These are phyloP conservation scores for Globisporangium nagaii DNA, from an alignment of 352 stramenopile genomes.

Conservation along the genomic window DNA sequence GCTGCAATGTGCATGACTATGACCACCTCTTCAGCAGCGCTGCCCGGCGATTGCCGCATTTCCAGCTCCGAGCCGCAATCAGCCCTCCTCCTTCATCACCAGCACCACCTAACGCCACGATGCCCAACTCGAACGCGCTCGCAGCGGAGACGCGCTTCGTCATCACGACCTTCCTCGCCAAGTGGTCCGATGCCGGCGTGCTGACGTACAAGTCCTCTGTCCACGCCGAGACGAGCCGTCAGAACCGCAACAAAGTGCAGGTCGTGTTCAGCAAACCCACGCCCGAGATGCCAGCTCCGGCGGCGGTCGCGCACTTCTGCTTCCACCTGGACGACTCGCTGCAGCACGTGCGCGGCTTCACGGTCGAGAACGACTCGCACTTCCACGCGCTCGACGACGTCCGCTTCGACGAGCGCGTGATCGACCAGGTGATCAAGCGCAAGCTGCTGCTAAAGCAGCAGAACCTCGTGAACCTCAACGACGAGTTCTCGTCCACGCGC, in stretches of 20 bases:
- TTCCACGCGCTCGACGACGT: constrained; percentile 38
- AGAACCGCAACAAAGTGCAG: constrained; percentile 35
- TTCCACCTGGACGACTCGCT: constrained; percentile 45
- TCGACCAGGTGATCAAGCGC: constrained; percentile 50
- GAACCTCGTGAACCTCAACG: constrained; percentile 38
- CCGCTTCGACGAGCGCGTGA: constrained; percentile 46
- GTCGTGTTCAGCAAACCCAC: constrained; percentile 66
- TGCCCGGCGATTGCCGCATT: no score
- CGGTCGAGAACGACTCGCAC: constrained; percentile 55
- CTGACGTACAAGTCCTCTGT: constrained; percentile 66
- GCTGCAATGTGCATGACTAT: no score
- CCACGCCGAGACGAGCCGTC: constrained; percentile 19
- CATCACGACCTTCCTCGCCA: constrained; percentile 36
- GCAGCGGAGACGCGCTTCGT: constrained; percentile 34
- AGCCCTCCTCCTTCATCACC: no score
- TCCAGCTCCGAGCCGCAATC: no score
- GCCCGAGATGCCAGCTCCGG: constrained; percentile 20
- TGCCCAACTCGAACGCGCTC: constrained; percentile 19
- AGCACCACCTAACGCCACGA: no score
- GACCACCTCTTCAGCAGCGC: no score
- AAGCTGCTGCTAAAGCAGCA: constrained; percentile 44
- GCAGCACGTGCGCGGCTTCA: constrained; percentile 44
- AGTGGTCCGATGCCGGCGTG: constrained; percentile 22
- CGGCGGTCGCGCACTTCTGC: constrained; percentile 49
- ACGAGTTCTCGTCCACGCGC: constrained; percentile 61